These are phyloP conservation scores for Ceratobasidium sp. DNA, from an alignment of 1,284 basidiomycete genomes.

Conservation along the genomic window DNA sequence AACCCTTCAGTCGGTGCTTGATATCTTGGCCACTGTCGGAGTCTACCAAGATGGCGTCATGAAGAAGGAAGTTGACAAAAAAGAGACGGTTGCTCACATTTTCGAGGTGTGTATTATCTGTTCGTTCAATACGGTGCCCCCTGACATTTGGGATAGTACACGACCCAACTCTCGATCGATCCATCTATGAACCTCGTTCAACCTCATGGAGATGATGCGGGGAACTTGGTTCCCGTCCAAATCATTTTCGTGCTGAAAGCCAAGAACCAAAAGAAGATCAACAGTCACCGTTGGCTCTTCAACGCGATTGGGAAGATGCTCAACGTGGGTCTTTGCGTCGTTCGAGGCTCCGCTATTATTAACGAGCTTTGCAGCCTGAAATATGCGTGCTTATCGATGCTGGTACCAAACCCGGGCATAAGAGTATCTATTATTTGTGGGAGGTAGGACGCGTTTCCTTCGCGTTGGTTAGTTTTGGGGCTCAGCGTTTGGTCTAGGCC, in stretches of 20 bases:
- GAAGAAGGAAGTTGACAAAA: slow-evolving; percentile 91
- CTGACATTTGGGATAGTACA: slow-evolving; percentile 67
- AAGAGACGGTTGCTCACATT: slow-evolving; percentile 91
- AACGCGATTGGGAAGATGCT: slow-evolving; percentile 92
- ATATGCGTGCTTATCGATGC: slow-evolving; percentile 92
- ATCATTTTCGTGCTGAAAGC: slow-evolving; percentile 96
- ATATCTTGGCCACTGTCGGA: slow-evolving; percentile 87
- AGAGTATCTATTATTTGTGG: slow-evolving; percentile 98
- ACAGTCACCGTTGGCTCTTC: slow-evolving; percentile 97
- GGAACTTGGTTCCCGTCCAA: slow-evolving; percentile 94
- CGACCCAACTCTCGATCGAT: slow-evolving; percentile 92
- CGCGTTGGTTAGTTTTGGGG: slow-evolving; percentile 54
- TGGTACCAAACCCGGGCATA: slow-evolving; percentile 95
- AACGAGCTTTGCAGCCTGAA: slow-evolving; percentile 70
- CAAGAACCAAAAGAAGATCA: slow-evolving; percentile 98
- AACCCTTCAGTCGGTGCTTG: slow-evolving; percentile 68
- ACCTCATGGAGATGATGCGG: slow-evolving; percentile 86
- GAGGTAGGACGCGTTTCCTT: slow-evolving; percentile 62
- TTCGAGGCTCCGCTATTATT: background rate
- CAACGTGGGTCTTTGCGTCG: slow-evolving; percentile 55
- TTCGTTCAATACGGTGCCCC: slow-evolving; percentile 13
- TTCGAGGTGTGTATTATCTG: slow-evolving; percentile 72
- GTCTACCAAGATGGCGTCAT: slow-evolving; percentile 95
- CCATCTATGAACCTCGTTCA: slow-evolving; percentile 88
- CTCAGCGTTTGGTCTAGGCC: slow-evolving; percentile 43